phyloP scores from a whole-genome alignment of 495 filamentous ascomycete species.

The Talaromyces liani region DNA sequence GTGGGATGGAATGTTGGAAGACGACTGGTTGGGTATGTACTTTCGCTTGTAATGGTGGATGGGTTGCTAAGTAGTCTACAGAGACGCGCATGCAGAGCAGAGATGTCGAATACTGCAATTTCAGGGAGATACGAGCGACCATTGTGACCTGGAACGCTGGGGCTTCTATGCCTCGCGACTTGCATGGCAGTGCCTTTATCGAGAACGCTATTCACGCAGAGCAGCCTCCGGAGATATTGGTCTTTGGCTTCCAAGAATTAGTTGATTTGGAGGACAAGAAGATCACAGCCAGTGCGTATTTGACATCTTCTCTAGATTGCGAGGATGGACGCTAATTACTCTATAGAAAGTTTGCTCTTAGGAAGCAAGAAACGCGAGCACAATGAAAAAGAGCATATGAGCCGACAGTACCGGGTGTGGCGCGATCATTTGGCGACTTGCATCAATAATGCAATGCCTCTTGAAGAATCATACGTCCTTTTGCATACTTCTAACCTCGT shows the following conservation, averaged over 20 bases:
- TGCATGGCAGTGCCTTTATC: conserved; percentile 72
- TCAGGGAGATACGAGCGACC: conserved; percentile 68
- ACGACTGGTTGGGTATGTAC: conserved; percentile 77
- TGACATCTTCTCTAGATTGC: background rate
- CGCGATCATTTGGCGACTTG: conserved; percentile 74
- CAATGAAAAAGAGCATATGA: conserved; percentile 87
- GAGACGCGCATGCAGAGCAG: conserved; percentile 77
- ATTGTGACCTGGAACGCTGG: conserved; percentile 97
- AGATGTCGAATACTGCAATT: conserved; percentile 75
- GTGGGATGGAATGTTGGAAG: conserved; percentile 91
- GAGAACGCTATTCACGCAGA: conserved; percentile 62
- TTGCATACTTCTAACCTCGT: conserved; percentile 85
- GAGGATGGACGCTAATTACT: conserved; percentile 16
- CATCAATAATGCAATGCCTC: conserved; percentile 77
- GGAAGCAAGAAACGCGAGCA: conserved; percentile 80
- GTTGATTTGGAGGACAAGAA: conserved; percentile 97
- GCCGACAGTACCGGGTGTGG: conserved; percentile 95
- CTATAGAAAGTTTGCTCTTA: conserved; percentile 54
- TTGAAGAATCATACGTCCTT: conserved; percentile 70
- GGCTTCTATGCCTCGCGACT: conserved; percentile 74
- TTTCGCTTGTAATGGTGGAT: background rate
- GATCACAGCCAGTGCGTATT: conserved; percentile 75
- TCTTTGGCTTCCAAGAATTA: conserved; percentile 97
- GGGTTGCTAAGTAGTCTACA: conserved; percentile 26
- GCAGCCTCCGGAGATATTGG: conserved; percentile 75